Evolutionary conservation across 2,329 filamentous ascomycete genomes (phyloP).

Genomic region (Gremmenia infestans): DNA sequence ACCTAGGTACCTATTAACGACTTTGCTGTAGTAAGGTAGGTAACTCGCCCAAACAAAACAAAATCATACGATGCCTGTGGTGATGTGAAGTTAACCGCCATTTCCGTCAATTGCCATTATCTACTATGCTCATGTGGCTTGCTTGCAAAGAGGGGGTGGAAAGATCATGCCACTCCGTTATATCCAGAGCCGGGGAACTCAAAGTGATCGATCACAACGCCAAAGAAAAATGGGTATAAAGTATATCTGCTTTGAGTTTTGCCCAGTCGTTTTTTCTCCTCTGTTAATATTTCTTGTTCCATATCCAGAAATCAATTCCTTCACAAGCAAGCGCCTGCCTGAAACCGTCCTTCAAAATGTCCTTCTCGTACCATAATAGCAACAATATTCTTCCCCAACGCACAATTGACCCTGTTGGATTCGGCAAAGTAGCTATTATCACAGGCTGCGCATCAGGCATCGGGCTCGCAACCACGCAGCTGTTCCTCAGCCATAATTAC

Average conservation of each 20-base stretch:
- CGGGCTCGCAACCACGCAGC: constrained; percentile 32
- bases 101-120: neutral
- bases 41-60: too few species aligned
- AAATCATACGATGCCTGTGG: too few species aligned
- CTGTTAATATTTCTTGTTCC: too few species aligned
- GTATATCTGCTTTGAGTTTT: too few species aligned
- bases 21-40: too few species aligned
- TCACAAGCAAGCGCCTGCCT: neutral
- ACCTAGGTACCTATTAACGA: too few species aligned
- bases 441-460: constrained; percentile 33
- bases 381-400: neutral
- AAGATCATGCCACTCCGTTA: neutral
- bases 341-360: neutral
- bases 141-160: neutral
- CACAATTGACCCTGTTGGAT: neutral
- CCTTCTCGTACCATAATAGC: neutral
- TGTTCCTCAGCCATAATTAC: constrained; percentile 31
- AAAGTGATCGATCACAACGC: too few species aligned
- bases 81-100: neutral
- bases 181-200: too few species aligned
- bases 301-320: neutral
- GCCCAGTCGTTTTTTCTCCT: too few species aligned
- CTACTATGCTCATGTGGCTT: neutral
- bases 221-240: too few species aligned
- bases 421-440: constrained; percentile 27